These are phyloP conservation scores for Colletotrichum shisoi DNA, from an alignment of 2,329 filamentous ascomycete genomes.

Conservation along the genomic window DNA sequence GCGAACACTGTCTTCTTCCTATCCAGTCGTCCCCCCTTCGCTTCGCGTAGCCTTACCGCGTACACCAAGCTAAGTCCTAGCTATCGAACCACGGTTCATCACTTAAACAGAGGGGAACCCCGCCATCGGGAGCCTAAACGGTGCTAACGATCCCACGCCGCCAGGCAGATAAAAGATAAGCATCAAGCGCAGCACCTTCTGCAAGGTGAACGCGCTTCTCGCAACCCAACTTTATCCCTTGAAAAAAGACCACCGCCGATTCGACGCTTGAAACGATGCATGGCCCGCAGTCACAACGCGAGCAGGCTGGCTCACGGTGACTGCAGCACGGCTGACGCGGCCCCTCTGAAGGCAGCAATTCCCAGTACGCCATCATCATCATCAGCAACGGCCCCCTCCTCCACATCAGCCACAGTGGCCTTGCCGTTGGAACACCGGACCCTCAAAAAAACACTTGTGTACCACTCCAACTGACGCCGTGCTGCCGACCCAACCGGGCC, in stretches of 20 bases:
- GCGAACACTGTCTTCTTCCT: conserved; percentile 2
- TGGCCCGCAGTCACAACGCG: conserved; percentile 1
- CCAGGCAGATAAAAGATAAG: conserved; percentile 27
- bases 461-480: conserved; percentile 26
- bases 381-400: conserved; percentile 8
- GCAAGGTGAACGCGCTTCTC: conserved; percentile 19
- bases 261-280: not conserved
- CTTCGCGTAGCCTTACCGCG: conserved; percentile 37
- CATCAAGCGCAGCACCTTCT: conserved; percentile 27
- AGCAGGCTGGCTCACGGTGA: conserved; percentile 34
- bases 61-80: not conserved
- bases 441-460: conserved; percentile 13
- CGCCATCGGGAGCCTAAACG: conserved; percentile 21
- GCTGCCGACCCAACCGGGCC: conserved; percentile 24
- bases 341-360: conserved; percentile 27
- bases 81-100: conserved; percentile 29
- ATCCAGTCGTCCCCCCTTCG: not conserved
- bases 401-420: conserved; percentile 12
- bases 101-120: conserved; percentile 16
- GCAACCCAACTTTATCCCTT: not conserved
- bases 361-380: conserved; percentile 10
- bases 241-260: conserved; percentile 11
- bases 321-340: conserved; percentile 34
- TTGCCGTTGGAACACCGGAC: conserved; percentile 29
- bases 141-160: conserved; percentile 26